Conservation (phyloP, 139 green algal species). For the Chlorella sorokiniana region DNA sequence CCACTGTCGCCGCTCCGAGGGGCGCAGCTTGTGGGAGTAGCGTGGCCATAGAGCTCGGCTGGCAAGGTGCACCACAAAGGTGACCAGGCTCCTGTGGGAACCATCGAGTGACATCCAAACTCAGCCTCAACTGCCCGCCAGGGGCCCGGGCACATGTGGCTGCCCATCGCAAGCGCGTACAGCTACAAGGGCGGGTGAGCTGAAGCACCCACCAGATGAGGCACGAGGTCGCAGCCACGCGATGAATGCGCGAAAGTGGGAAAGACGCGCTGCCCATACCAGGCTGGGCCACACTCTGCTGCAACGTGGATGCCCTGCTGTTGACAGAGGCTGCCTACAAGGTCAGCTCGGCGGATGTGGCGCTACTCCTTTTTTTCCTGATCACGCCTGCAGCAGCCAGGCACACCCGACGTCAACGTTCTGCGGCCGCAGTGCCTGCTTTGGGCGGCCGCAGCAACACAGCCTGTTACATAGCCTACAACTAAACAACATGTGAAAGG, state of each 20-base stretch:
- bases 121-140: no score
- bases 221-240: conserved; percentile 14
- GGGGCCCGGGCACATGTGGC: no score
- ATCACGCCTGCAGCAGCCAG: background rate
- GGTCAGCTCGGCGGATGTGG: no score
- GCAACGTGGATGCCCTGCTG: background rate
- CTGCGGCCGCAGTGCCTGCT: no score
- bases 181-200: background rate
- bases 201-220: conserved; percentile 6
- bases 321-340: background rate
- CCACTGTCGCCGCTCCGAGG: conserved; percentile 18
- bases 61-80: conserved; percentile 22
- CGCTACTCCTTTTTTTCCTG: no score
- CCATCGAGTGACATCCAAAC: no score
- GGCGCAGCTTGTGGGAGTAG: background rate
- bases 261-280: conserved; percentile 22
- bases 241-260: conserved; percentile 5
- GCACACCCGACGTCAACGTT: background rate
- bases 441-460: no score
- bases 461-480: background rate
- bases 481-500: background rate
- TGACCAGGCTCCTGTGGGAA: conserved; percentile 26
- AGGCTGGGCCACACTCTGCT: background rate
- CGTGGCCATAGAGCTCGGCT: conserved; percentile 6
- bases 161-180: no score